A percentile compares a stretch with the other conserved stretches of the same genome.
Conservation (phyloP, 208 protist genomes). For the Crithidia expoeki region DNA sequence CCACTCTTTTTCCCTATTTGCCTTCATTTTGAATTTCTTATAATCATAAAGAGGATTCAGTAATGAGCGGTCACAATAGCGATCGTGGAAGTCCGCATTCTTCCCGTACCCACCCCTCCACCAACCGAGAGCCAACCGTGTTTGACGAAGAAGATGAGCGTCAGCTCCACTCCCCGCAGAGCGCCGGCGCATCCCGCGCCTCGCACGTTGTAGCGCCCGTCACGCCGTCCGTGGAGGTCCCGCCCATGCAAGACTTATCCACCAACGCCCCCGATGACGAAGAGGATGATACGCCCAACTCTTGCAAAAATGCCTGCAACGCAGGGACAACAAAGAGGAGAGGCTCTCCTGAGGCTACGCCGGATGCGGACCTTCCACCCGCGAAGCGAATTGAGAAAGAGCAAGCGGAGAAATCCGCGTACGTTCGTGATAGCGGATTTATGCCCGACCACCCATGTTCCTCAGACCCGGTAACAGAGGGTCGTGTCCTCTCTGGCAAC, state of each 20-base stretch:
- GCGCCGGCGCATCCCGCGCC: neutral
- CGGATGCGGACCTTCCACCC: neutral
- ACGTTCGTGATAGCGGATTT: too few relatives aligned
- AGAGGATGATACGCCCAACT: neutral
- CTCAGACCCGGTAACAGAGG: conserved; percentile 1
- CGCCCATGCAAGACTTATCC: conserved; percentile 5
- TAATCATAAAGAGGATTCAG: neutral
- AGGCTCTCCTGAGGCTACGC: too few relatives aligned
- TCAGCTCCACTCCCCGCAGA: neutral
- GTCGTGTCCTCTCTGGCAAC: neutral
- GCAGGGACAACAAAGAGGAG: neutral
- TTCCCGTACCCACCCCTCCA: neutral
- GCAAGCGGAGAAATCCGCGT: neutral
- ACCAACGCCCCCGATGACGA: neutral
- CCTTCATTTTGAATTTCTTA: too few relatives aligned
- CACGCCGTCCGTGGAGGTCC: conserved; percentile 2
- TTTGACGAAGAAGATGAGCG: conserved; percentile 1
- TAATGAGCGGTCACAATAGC: neutral
- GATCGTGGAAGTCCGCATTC: neutral
- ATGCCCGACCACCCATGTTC: neutral
- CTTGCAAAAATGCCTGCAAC: neutral
- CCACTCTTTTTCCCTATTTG: too few relatives aligned
- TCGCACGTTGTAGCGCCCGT: neutral
- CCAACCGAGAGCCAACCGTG: conserved; percentile 4
- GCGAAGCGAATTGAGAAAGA: neutral